phyloP scores from a whole-genome alignment of 2,329 filamentous ascomycete genomes.

The Pestalotiopsis sp. region DNA sequence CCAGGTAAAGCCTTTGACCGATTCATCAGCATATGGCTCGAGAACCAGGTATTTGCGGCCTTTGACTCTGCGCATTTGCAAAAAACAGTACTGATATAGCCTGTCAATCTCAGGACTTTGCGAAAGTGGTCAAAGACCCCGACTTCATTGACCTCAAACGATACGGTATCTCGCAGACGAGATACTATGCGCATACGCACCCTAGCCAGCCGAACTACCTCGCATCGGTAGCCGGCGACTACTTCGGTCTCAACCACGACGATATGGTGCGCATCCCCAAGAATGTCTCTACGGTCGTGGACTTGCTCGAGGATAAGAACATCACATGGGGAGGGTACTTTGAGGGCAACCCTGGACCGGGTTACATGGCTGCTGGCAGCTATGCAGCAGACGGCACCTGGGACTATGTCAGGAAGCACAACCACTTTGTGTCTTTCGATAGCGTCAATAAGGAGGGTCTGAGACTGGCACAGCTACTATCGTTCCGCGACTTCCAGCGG shows the following conservation, averaged over 20 bases:
- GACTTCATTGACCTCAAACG: conserved; percentile 42
- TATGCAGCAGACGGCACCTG: conserved; percentile 27
- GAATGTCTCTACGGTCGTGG: conserved; percentile 49
- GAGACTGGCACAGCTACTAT: conserved; percentile 63
- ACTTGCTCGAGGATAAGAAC: conserved; percentile 42
- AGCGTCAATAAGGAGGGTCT: conserved; percentile 39
- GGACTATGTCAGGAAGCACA: conserved; percentile 45
- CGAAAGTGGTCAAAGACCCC: conserved; percentile 39
- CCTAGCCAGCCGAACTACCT: conserved; percentile 48
- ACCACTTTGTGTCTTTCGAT: conserved; percentile 45
- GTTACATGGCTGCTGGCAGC: conserved; percentile 47
- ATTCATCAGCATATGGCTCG: conserved; percentile 47
- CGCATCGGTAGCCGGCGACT: conserved; percentile 47
- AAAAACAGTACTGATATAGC: neutral
- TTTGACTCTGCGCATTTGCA: neutral
- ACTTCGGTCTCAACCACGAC: conserved; percentile 51
- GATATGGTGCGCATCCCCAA: conserved; percentile 42
- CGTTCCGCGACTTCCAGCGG: conserved; percentile 61
- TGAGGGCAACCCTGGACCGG: conserved; percentile 46
- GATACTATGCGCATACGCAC: conserved; percentile 49
- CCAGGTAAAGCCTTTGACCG: conserved; percentile 42
- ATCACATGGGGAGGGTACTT: conserved; percentile 50
- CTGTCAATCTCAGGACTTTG: conserved; percentile 40
- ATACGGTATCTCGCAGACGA: conserved; percentile 45
- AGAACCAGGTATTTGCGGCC: conserved; percentile 39